Percentiles rank a stretch among this genome's conserved stretches.
phyloP scores from a whole-genome alignment of 805 yeast genomes.

The Lachancea nothofagi region DNA sequence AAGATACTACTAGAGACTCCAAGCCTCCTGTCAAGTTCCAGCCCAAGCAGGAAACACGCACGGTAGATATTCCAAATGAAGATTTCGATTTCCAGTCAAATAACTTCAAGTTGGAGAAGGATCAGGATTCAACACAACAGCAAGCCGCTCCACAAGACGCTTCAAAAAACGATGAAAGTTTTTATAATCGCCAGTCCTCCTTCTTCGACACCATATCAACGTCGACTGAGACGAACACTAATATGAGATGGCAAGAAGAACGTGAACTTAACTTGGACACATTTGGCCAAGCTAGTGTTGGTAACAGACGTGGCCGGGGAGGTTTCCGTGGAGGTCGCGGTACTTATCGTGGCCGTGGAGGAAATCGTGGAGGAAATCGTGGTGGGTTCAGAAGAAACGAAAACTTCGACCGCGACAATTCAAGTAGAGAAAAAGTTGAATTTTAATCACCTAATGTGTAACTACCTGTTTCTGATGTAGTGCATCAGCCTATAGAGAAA shows the following conservation, averaged over 20 bases:
- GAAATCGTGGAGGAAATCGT: slow-evolving; percentile 6
- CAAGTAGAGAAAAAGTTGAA: slow-evolving; percentile 15
- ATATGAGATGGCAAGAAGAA: slow-evolving; percentile 67
- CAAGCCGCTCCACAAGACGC: slow-evolving; percentile 32
- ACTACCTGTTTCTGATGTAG: too few relatives aligned
- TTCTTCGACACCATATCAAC: slow-evolving; percentile 85
- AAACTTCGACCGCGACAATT: slow-evolving; percentile 17
- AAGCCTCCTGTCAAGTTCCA: slow-evolving; percentile 2
- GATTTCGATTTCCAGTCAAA: slow-evolving; percentile 74
- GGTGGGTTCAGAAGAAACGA: slow-evolving; percentile 7
- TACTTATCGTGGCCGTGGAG: slow-evolving; percentile 35
- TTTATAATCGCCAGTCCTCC: slow-evolving; percentile 75
- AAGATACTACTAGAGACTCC: slow-evolving; percentile 1
- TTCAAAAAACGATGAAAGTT: slow-evolving; percentile 19
- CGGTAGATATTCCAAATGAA: slow-evolving; percentile 41
- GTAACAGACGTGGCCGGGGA: slow-evolving; percentile 48
- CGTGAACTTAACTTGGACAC: slow-evolving; percentile 72
- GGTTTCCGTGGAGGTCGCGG: slow-evolving; percentile 39
- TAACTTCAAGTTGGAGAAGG: slow-evolving; percentile 62
- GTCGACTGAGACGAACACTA: slow-evolving; percentile 45
- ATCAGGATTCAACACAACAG: not conserved
- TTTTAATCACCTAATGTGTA: too few relatives aligned
- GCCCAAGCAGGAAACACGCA: slow-evolving; percentile 10
- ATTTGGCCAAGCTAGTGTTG: slow-evolving; percentile 65
- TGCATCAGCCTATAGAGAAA: too few relatives aligned